These are phyloP conservation scores for Pueraria montana DNA, from an alignment of 306 rosid species.

Conservation along the genomic window DNA sequence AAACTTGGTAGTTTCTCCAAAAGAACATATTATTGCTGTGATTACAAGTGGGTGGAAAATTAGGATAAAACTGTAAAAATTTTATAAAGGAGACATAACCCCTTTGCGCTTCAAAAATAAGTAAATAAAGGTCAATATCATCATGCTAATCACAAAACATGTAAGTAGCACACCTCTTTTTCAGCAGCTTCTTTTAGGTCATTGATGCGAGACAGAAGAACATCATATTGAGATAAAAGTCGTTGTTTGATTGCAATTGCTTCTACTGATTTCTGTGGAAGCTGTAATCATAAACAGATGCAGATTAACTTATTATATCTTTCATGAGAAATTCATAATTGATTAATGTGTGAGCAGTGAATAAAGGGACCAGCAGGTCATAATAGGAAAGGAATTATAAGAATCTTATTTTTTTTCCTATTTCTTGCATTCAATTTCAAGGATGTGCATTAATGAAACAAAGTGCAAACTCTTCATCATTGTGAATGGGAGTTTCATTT, in stretches of 20 bases:
- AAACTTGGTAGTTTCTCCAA: constrained; percentile 34
- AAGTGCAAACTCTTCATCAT: too few relatives aligned
- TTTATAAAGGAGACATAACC: background rate
- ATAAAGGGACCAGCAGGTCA: constrained; percentile 15
- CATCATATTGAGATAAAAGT: constrained; percentile 91
- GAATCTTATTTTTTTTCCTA: constrained; percentile 7
- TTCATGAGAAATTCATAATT: constrained; percentile 33
- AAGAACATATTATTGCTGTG: constrained; percentile 12
- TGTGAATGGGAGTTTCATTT: background rate
- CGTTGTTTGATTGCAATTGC: constrained; percentile 82
- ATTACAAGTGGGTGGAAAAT: constrained; percentile 27
- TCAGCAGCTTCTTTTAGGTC: constrained; percentile 89
- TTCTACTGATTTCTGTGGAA: constrained; percentile 86
- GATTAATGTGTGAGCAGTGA: constrained; percentile 25
- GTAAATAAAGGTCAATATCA: constrained; percentile 21
- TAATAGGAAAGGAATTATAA: constrained; percentile 28
- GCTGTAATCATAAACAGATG: constrained; percentile 62
- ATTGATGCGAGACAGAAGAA: constrained; percentile 87
- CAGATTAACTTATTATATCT: constrained; percentile 20
- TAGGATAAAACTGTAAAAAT: constrained; percentile 32
- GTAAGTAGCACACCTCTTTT: constrained; percentile 73
- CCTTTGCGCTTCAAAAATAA: background rate
- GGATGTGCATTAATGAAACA: constrained; percentile 7
- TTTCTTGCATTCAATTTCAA: constrained; percentile 29
- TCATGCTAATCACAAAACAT: constrained; percentile 44